phyloP scores from a whole-genome alignment of 306 rosid species.

The Begonia peltatifolia region DNA sequence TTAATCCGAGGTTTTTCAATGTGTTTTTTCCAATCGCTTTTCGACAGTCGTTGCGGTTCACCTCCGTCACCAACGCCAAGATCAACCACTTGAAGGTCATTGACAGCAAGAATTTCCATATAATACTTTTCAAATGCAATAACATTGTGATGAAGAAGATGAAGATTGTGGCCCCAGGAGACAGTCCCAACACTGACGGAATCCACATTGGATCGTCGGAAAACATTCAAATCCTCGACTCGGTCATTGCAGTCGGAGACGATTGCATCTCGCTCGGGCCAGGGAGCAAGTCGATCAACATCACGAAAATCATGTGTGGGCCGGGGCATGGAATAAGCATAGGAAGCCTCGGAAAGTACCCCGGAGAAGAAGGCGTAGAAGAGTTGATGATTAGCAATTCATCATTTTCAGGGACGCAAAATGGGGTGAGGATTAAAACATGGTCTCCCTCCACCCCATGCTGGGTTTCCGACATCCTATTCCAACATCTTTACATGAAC shows the following conservation, averaged over 20 bases:
- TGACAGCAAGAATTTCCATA: conserved; percentile 23
- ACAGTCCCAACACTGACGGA: conserved; percentile 32
- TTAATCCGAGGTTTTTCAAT: no score
- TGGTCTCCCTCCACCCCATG: conserved; percentile 12
- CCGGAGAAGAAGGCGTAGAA: conserved; percentile 5
- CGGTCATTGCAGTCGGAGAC: conserved; percentile 17
- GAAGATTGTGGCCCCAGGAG: conserved; percentile 9
- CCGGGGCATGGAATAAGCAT: conserved; percentile 31
- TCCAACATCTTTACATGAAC: conserved; percentile 2
- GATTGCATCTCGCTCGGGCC: conserved; percentile 24
- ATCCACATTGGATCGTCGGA: conserved; percentile 14
- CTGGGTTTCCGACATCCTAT: conserved; percentile 7
- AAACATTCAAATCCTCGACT: conserved; percentile 2
- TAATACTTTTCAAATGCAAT: conserved; percentile 2
- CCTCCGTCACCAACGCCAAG: conserved; percentile 4
- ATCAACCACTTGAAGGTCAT: conserved; percentile 5
- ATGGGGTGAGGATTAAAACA: conserved; percentile 26
- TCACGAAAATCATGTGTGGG: conserved; percentile 10
- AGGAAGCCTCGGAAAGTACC: conserved; percentile 18
- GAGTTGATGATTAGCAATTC: conserved; percentile 7
- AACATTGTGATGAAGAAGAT: background rate
- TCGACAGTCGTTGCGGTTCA: conserved; percentile 12
- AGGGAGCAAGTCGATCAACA: conserved; percentile 2
- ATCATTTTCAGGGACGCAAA: conserved; percentile 12
- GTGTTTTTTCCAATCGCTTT: background rate